Evolutionary conservation across 208 protist species (phyloP), one percentile per base, ranked within the genome.

Genomic region (Trypanosoma mega): DNA sequence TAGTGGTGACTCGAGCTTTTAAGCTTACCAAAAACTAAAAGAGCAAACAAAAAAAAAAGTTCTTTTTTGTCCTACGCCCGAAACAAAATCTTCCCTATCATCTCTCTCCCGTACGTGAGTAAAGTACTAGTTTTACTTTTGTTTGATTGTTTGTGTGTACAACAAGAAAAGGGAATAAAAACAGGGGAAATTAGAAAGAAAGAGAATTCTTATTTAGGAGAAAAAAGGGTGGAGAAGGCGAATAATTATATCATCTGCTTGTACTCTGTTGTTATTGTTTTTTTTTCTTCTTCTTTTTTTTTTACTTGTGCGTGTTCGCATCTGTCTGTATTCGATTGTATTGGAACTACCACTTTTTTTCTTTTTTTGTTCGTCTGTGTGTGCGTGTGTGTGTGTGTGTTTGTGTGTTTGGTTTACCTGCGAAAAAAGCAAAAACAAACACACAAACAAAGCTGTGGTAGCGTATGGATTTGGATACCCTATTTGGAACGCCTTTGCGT

Each of bases 401-500:
- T n/a, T n/a, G n/a, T n/a, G n/a, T n/a, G n/a, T n/a, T n/a, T n/a
- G n/a, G n/a, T n/a, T n/a, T n/a, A n/a, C n/a, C n/a, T n/a, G n/a
- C n/a, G n/a, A n/a, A n/a, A n/a, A n/a, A n/a, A n/a, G n/a, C n/a
- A n/a, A n/a, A n/a, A n/a, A n/a, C n/a, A n/a, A n/a, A n/a, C n/a
- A n/a, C n/a, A n/a, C n/a, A n/a, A n/a, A n/a, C n/a, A n/a, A n/a
- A n/a, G n/a, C n/a, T n/a, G n/a, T n/a, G n/a, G n/a, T n/a, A n/a
- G n/a, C 14, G 6, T 14, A 61, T 63, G 59, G 56, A 62, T 26
- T 8, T 46, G 9, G 53, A 55, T 20, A 2, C 43, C 23, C 18
- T 30, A 31, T 57, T 67, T 41, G 31, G 33, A 47, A 65, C 26
- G 26, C 30, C 72, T 2, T 12, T 69, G 18, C 61, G 26, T 43